Percentiles rank a stretch among this genome's conserved stretches.
Evolutionary conservation across 2,329 filamentous ascomycete species (phyloP).

Genomic region (Talaromyces sp.): DNA sequence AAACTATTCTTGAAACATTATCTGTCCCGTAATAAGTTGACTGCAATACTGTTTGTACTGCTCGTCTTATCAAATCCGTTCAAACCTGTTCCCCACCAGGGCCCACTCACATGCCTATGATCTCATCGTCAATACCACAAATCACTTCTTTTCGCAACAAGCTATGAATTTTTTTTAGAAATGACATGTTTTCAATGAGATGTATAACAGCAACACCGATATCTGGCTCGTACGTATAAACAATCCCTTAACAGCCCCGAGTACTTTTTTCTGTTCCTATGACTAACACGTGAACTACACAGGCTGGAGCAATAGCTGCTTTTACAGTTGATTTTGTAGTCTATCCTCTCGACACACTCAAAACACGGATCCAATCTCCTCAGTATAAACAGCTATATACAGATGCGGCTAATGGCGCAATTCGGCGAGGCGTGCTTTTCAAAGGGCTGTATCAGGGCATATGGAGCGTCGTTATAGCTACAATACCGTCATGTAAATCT

Average conservation of each 20-base stretch:
- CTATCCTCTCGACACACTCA: slow-evolving; percentile 84
- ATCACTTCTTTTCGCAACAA: background rate
- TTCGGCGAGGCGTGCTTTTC: slow-evolving; percentile 54
- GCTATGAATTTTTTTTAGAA: background rate
- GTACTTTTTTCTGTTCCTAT: background rate
- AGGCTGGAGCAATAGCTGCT: slow-evolving; percentile 81
- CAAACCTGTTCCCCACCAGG: background rate
- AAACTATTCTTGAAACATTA: background rate
- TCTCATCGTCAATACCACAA: slow-evolving; percentile 2
- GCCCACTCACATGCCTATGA: slow-evolving; percentile 1
- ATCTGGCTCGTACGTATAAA: slow-evolving; percentile 49
- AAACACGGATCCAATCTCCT: slow-evolving; percentile 76
- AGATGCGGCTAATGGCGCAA: slow-evolving; percentile 48
- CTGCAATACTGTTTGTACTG: background rate
- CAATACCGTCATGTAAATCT: slow-evolving; percentile 70
- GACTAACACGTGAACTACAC: background rate
- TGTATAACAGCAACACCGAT: slow-evolving; percentile 51
- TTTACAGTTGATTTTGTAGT: slow-evolving; percentile 80
- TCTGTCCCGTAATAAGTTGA: background rate
- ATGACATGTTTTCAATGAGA: slow-evolving; percentile 13
- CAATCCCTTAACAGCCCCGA: too few relatives aligned
- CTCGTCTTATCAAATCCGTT: slow-evolving; percentile 1
- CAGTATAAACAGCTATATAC: slow-evolving; percentile 65
- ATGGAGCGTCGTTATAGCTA: slow-evolving; percentile 77
- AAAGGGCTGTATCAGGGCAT: slow-evolving; percentile 81